A percentile compares a stretch with the other conserved stretches of the same genome.
Conservation (phyloP, 805 yeast species). For the Pichia insulana region DNA sequence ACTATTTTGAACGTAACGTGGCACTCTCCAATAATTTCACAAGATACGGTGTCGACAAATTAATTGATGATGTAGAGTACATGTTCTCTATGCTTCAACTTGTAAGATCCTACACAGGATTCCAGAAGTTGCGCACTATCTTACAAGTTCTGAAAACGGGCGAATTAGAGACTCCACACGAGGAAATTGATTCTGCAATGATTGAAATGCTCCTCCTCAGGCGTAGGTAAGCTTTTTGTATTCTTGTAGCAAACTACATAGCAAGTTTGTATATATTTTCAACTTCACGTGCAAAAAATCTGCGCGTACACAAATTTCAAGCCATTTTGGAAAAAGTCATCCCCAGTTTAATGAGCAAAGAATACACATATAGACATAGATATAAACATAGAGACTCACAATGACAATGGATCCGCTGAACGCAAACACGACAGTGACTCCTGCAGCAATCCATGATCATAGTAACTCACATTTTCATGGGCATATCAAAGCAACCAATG, state of each 20-base stretch:
- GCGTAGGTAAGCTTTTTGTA: background rate
- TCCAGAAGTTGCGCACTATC: slow-evolving; percentile 16
- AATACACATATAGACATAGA: too few species aligned
- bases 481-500: too few species aligned
- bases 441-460: too few species aligned
- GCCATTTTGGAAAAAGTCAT: too few species aligned
- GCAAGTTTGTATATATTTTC: too few species aligned
- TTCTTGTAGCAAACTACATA: background rate
- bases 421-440: too few species aligned
- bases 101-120: slow-evolving; percentile 16
- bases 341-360: too few species aligned
- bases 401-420: too few species aligned
- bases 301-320: too few species aligned
- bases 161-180: background rate
- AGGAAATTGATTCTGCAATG: background rate
- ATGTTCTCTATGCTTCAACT: slow-evolving; percentile 24
- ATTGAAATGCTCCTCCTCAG: slow-evolving; percentile 3
- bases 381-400: too few species aligned
- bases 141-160: slow-evolving; percentile 11
- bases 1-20: slow-evolving; percentile 31
- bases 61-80: slow-evolving; percentile 25
- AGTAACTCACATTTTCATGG: too few species aligned
- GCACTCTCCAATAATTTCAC: slow-evolving; percentile 32
- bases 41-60: slow-evolving; percentile 27
- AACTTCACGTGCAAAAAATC: too few species aligned